These are phyloP conservation scores for Neurospora africana DNA, from an alignment of 495 filamentous ascomycete genomes.

Conservation along the genomic window DNA sequence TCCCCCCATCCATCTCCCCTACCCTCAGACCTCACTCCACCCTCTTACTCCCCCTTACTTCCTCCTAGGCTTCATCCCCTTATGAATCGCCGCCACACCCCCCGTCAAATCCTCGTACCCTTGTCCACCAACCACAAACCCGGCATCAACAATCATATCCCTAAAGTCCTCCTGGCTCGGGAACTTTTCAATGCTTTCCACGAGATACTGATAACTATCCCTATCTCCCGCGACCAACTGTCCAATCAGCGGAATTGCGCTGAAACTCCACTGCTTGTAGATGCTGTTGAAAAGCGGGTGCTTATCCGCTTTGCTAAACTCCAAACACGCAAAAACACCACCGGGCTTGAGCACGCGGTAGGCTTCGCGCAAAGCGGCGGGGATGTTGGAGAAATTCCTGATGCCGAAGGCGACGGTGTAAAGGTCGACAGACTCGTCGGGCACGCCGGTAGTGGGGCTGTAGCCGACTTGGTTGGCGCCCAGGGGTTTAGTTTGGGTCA, in stretches of 20 bases:
- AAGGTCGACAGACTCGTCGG: slow-evolving; percentile 60
- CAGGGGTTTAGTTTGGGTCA: slow-evolving; percentile 28
- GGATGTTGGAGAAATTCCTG: slow-evolving; percentile 88
- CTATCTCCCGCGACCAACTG: slow-evolving; percentile 90
- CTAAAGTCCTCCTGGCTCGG: slow-evolving; percentile 75
- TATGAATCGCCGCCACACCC: slow-evolving; percentile 91
- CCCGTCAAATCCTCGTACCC: slow-evolving; percentile 83
- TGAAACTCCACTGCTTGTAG: slow-evolving; percentile 94
- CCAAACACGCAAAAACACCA: slow-evolving; percentile 92
- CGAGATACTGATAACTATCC: slow-evolving; percentile 95
- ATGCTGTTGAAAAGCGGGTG: slow-evolving; percentile 60
- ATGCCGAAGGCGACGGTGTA: slow-evolving; percentile 98
- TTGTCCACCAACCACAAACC: slow-evolving; percentile 71
- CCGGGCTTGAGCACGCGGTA: slow-evolving; percentile 85
- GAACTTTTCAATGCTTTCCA: slow-evolving; percentile 94
- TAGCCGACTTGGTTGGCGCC: not conserved
- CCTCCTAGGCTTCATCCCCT: slow-evolving; percentile 75
- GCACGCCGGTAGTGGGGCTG: slow-evolving; percentile 33
- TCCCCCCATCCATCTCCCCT: no score
- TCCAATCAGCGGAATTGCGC: slow-evolving; percentile 86
- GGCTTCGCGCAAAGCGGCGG: slow-evolving; percentile 67
- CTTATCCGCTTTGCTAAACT: slow-evolving; percentile 79
- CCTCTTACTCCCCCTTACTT: not conserved
- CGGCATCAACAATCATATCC: slow-evolving; percentile 79
- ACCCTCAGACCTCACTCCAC: not conserved